phyloP scores from a whole-genome alignment of 1,139 yeast species.

The Spathaspora sp. region DNA sequence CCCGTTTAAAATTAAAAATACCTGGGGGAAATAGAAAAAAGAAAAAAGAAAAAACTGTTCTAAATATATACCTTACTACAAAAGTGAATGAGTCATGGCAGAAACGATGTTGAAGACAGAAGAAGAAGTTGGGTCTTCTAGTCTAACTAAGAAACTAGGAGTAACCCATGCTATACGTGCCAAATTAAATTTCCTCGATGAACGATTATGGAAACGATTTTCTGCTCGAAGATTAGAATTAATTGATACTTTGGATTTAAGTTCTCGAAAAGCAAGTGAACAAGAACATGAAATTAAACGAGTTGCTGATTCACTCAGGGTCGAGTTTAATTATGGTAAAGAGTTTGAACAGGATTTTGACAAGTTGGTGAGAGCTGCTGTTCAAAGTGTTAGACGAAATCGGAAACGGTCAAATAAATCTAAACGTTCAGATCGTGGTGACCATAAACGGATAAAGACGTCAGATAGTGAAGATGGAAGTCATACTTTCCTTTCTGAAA shows the following conservation, averaged over 20 bases:
- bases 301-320: conserved; percentile 73
- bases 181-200: conserved; percentile 75
- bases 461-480: conserved; percentile 8
- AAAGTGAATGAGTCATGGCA: background rate
- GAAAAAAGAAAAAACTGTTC: background rate
- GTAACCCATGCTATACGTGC: conserved; percentile 78
- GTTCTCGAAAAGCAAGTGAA: conserved; percentile 84
- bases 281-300: conserved; percentile 78
- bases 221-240: conserved; percentile 85
- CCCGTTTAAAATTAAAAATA: background rate
- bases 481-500: conserved; percentile 33
- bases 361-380: conserved; percentile 86
- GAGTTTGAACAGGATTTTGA: conserved; percentile 72
- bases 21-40: background rate
- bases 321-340: conserved; percentile 70
- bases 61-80: background rate
- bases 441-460: conserved; percentile 7
- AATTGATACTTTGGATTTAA: conserved; percentile 76
- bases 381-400: conserved; percentile 60
- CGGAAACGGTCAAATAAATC: conserved; percentile 42
- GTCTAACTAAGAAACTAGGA: conserved; percentile 37
- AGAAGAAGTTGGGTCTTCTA: background rate
- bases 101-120: background rate
- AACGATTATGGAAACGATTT: conserved; percentile 82
- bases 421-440: conserved; percentile 12